Evolutionary conservation across 805 yeast species (phyloP).

Genomic region (Candida golubevii): DNA sequence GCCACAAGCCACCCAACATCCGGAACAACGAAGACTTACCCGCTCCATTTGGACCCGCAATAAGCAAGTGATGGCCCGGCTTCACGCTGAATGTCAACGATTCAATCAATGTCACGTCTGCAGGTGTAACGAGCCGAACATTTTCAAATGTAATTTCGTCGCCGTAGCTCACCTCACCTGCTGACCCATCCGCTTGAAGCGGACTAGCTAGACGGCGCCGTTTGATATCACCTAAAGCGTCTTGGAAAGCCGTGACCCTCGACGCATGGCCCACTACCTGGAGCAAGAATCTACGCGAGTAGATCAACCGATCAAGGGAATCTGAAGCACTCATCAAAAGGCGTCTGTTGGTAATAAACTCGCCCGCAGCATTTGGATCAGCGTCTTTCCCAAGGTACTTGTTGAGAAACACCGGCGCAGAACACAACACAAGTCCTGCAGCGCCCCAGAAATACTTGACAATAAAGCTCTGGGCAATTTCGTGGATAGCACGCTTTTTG

Average conservation of each 20-base stretch:
- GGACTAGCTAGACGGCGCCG: slow-evolving; percentile 17
- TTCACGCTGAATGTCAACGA: slow-evolving; percentile 66
- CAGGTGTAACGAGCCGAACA: slow-evolving; percentile 84
- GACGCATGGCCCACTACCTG: slow-evolving; percentile 79
- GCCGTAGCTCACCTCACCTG: slow-evolving; percentile 27
- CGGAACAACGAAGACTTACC: slow-evolving; percentile 92
- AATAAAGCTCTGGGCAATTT: slow-evolving; percentile 80
- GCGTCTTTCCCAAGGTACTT: slow-evolving; percentile 45
- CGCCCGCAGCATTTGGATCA: slow-evolving; percentile 58
- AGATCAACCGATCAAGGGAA: slow-evolving; percentile 81
- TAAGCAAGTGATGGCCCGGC: slow-evolving; percentile 79
- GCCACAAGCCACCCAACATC: slow-evolving; percentile 92
- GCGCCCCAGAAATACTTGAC: slow-evolving; percentile 97
- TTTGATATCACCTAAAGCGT: slow-evolving; percentile 50
- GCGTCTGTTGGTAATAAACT: slow-evolving; percentile 84
- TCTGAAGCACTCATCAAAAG: slow-evolving; percentile 79
- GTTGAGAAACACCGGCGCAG: slow-evolving; percentile 78
- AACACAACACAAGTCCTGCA: slow-evolving; percentile 80
- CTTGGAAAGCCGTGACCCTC: slow-evolving; percentile 67
- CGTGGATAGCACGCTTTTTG: slow-evolving; percentile 72
- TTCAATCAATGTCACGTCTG: slow-evolving; percentile 65
- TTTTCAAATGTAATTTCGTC: slow-evolving; percentile 66
- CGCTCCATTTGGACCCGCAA: slow-evolving; percentile 95
- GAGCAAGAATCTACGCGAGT: slow-evolving; percentile 77
- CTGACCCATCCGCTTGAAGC: slow-evolving; percentile 13